Evolutionary conservation across 352 stramenopile species (phyloP), one percentile per base, ranked within the genome.

Genomic region (Blastocystis sp.): DNA sequence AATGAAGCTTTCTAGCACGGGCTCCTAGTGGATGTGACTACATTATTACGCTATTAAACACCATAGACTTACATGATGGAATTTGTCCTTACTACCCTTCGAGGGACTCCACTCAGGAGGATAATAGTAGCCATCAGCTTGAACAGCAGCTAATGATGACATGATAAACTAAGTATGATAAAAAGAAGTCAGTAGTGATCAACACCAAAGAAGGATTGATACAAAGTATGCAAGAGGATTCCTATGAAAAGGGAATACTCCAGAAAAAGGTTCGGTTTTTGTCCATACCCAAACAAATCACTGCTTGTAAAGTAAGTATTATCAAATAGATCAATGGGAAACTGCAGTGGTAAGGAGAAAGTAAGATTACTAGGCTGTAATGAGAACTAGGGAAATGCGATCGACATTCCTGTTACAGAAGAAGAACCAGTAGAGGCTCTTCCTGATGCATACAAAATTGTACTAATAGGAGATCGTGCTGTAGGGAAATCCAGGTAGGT

Each of bases 61-160:
- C 89, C 89, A 19, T 86, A 88, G 21, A 91, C 89, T 49, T 90
- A 90, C 85, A 92, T 90, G 88, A 19, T 91, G 91, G 87, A 93
- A 94, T 85, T 93, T 90, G 85, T 94, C 95, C 49, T 96, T 91
- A n/a, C 91, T 93, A 46, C 93, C 93, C 88, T 92, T 89, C 78
- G 94, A 92, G 0, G 93, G 93, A 12, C 90, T 89, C 93, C 93
- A 98, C 35, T 95, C 92, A 32, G 93, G 91, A 21, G 96, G 96
- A 71, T 97, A 95, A 89, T 98, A 98, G 89, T 96, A 98, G 75
- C 95, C 95, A 90, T 99, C 96, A 3, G 95, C 95, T 89, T 97
- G 94, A n/a, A 95, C 93, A 24, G 96, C 96, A 29, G 95, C 92
- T 67, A 98, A 91, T 29, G 93, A 97, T 69, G 93, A 97, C 96